phyloP scores from a whole-genome alignment of 371 early-diverging fungal species.

The Globomyces sp. region DNA sequence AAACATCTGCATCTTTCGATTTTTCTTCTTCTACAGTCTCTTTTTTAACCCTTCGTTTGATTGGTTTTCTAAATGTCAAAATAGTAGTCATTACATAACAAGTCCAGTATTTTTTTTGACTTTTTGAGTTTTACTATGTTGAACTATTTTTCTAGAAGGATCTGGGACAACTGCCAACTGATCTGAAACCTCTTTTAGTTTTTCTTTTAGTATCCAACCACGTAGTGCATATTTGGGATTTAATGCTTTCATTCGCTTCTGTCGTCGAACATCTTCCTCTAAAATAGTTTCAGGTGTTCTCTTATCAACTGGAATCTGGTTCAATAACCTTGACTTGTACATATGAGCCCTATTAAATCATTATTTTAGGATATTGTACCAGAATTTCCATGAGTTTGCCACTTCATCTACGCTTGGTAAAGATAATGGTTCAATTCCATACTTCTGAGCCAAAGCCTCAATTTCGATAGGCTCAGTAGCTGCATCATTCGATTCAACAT shows the following conservation, averaged over 20 bases:
- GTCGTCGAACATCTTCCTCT: background rate
- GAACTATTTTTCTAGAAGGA: background rate
- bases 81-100: background rate
- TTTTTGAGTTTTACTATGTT: background rate
- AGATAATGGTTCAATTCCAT: background rate
- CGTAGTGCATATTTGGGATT: slow-evolving; percentile 2
- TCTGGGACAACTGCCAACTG: background rate
- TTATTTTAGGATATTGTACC: background rate
- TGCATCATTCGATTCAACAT: no score
- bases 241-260: background rate
- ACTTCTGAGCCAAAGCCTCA: no score
- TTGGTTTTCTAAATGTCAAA: background rate
- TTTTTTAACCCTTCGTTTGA: slow-evolving; percentile 1
- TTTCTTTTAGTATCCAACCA: background rate
- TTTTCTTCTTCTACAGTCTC: background rate
- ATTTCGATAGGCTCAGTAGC: no score
- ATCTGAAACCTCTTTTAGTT: background rate
- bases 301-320: background rate
- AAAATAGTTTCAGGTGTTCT: background rate
- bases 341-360: background rate
- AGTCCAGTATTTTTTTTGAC: background rate
- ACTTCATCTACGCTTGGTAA: slow-evolving; percentile 3
- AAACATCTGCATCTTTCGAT: background rate
- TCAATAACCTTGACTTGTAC: slow-evolving; percentile 2
- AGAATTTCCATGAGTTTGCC: slow-evolving; percentile 6